Conservation (phyloP, 345 rosid species). For the Salix purpurea region DNA sequence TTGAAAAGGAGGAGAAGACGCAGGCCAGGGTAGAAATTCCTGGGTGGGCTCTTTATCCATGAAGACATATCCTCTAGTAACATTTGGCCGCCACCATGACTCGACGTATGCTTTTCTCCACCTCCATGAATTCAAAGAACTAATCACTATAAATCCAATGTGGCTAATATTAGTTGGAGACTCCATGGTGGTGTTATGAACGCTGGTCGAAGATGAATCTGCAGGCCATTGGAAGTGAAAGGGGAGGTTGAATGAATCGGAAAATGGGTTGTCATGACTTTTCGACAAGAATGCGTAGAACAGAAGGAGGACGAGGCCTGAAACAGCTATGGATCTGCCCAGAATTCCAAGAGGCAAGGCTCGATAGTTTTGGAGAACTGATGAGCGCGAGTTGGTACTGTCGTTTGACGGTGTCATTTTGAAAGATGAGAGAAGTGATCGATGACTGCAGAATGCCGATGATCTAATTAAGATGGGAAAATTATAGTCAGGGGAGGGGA, state of each 20-base stretch:
- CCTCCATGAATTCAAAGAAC: conserved; percentile 16
- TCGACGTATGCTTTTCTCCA: conserved; percentile 3
- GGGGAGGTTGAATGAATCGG: not conserved
- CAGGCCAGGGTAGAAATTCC: conserved; percentile 18
- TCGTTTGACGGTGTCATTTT: not conserved
- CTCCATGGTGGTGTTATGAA: no score
- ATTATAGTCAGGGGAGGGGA: no score
- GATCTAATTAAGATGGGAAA: no score
- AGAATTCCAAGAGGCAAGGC: not conserved
- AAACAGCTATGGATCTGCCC: conserved; percentile 5
- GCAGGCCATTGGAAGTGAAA: conserved; percentile 4
- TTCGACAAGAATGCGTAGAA: conserved; percentile 3
- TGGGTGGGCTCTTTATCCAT: conserved; percentile 15
- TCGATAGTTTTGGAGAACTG: not conserved
- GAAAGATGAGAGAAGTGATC: not conserved
- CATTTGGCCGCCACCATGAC: conserved; percentile 23
- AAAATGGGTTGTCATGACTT: not conserved
- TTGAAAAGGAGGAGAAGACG: conserved; percentile 15
- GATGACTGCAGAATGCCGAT: no score
- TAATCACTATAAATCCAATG: conserved; percentile 12
- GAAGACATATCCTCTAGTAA: conserved; percentile 18
- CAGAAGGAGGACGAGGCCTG: conserved; percentile 3
- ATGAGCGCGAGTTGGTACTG: not conserved
- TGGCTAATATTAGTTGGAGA: conserved; percentile 12
- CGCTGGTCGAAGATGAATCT: not conserved